Evolutionary conservation across 768 basidiomycete genomes (phyloP).

Genomic region (Serendipita vermifera): DNA sequence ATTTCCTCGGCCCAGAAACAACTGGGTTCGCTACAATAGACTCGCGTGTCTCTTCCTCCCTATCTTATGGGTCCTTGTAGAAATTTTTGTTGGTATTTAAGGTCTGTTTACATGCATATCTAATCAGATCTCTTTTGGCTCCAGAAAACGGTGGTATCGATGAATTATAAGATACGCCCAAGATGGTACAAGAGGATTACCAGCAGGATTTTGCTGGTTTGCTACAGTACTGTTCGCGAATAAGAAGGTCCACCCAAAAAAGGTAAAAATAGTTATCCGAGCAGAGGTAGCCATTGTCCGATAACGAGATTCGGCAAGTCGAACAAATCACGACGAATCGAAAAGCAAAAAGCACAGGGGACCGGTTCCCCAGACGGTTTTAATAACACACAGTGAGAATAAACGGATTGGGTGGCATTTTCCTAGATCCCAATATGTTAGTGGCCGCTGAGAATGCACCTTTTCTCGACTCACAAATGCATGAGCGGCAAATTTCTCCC

Average conservation of each 20-base stretch:
- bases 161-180: no score
- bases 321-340: constrained; percentile 84
- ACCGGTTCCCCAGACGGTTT: constrained; percentile 76
- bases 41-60: no score
- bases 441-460: not conserved
- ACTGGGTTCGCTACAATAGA: no score
- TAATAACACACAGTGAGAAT: constrained; percentile 79
- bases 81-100: no score
- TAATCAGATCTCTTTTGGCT: no score
- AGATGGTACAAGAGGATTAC: no score
- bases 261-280: constrained; percentile 11
- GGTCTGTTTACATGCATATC: no score
- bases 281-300: constrained; percentile 77
- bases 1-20: not conserved
- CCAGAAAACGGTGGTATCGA: no score
- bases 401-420: constrained; percentile 90
- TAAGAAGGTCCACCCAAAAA: no score
- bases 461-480: constrained; percentile 41
- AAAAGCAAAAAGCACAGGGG: constrained; percentile 90
- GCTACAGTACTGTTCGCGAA: no score
- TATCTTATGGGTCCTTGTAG: no score
- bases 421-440: constrained; percentile 32
- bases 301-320: constrained; percentile 83
- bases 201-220: no score
- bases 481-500: constrained; percentile 93